A percentile compares a stretch with the other conserved stretches of the same genome.
phyloP scores from a whole-genome alignment of 2,329 filamentous ascomycete genomes.

The Microcyclospora tardicrescens region DNA sequence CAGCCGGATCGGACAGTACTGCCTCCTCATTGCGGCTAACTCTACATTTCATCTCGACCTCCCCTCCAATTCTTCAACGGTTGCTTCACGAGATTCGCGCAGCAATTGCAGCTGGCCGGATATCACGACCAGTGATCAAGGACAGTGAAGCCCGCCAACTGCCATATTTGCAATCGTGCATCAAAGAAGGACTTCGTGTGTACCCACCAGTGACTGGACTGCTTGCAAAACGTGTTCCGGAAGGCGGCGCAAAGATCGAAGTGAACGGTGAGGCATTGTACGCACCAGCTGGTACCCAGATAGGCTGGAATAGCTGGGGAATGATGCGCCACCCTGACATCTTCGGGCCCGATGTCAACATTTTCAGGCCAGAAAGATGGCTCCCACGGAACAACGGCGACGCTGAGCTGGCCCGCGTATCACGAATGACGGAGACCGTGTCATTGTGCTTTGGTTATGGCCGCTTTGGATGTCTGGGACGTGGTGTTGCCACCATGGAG shows the following conservation, averaged over 20 bases:
- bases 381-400: slow-evolving; percentile 17
- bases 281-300: slow-evolving; percentile 24
- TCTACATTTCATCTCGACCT: slow-evolving; percentile 41
- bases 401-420: slow-evolving; percentile 16
- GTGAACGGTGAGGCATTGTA: slow-evolving; percentile 25
- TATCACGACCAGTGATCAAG: slow-evolving; percentile 35
- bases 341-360: slow-evolving; percentile 25
- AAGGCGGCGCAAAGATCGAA: slow-evolving; percentile 22
- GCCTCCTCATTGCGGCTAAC: slow-evolving; percentile 42
- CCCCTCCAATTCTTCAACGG: slow-evolving; percentile 32
- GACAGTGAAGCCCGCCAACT: slow-evolving; percentile 32
- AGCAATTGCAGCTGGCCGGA: slow-evolving; percentile 25
- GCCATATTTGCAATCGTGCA: slow-evolving; percentile 34
- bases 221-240: slow-evolving; percentile 25
- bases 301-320: slow-evolving; percentile 28
- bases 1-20: slow-evolving; percentile 47
- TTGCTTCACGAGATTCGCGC: slow-evolving; percentile 36
- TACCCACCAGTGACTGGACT: slow-evolving; percentile 31
- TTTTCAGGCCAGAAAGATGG: slow-evolving; percentile 29
- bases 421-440: slow-evolving; percentile 25
- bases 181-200: slow-evolving; percentile 35
- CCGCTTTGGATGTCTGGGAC: slow-evolving; percentile 25
- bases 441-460: slow-evolving; percentile 25
- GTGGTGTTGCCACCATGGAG: slow-evolving; percentile 27
- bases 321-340: slow-evolving; percentile 25